A percentile compares a stretch with the other conserved stretches of the same genome.
These are phyloP conservation scores for Magnusiomyces tetraspermus DNA, from an alignment of 1,139 yeast species.

Conservation along the genomic window DNA sequence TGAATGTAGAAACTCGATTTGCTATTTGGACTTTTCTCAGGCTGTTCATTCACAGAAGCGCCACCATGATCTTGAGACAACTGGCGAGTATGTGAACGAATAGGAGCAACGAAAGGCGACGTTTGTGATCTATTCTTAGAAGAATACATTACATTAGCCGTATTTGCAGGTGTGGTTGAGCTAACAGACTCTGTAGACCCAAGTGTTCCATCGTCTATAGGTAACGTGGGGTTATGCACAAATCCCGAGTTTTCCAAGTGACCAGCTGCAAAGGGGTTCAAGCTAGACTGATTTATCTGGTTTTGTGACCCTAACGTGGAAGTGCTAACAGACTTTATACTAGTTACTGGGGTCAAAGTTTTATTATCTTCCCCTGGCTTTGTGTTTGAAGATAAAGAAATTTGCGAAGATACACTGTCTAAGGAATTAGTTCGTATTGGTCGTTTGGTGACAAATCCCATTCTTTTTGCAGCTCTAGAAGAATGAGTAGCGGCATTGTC, in stretches of 20 bases:
- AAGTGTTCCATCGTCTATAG: background rate
- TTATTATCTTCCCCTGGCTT: background rate
- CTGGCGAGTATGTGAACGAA: background rate
- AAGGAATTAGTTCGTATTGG: conserved; percentile 6
- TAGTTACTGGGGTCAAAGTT: no score
- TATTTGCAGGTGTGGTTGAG: background rate
- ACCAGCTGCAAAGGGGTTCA: background rate
- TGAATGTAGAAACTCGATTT: no score
- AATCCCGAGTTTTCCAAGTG: background rate
- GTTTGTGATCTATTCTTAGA: background rate
- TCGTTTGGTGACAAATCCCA: conserved; percentile 27
- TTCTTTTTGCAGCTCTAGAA: conserved; percentile 40
- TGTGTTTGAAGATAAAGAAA: background rate
- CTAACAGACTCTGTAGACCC: background rate
- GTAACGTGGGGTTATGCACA: background rate
- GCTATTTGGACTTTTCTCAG: no score
- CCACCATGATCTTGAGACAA: background rate
- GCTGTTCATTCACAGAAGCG: background rate
- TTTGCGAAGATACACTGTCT: background rate
- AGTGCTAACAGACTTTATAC: no score
- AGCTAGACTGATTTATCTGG: background rate
- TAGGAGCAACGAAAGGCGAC: background rate
- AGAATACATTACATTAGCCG: background rate
- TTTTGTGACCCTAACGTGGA: background rate
- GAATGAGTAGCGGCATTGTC: conserved; percentile 27